phyloP scores from a whole-genome alignment of 257 asterid genomes.

The Jasminum sambac region DNA sequence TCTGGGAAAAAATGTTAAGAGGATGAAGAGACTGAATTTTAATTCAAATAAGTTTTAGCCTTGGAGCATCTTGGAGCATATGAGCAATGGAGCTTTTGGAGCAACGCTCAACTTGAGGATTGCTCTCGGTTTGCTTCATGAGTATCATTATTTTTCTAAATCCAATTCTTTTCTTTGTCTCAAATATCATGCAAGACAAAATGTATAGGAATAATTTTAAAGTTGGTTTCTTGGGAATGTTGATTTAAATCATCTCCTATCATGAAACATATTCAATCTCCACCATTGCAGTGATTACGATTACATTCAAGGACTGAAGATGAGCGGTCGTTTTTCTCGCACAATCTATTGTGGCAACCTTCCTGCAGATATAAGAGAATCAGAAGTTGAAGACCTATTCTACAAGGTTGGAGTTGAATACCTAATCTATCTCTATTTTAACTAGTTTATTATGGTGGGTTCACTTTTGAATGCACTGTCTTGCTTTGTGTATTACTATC shows the following conservation, averaged over 20 bases:
- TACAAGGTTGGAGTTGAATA: slow-evolving; percentile 62
- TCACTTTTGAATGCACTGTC: slow-evolving; percentile 11
- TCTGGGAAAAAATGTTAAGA: slow-evolving; percentile 68
- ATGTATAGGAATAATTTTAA: slow-evolving; percentile 23
- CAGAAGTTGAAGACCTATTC: slow-evolving; percentile 89
- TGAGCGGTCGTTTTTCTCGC: slow-evolving; percentile 98
- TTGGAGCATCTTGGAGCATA: slow-evolving; percentile 94
- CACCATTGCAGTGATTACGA: slow-evolving; percentile 32
- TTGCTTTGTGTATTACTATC: not conserved
- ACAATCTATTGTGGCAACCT: slow-evolving; percentile 94
- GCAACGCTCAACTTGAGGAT: slow-evolving; percentile 95
- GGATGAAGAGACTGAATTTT: slow-evolving; percentile 79
- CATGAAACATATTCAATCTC: slow-evolving; percentile 23
- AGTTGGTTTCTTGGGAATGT: slow-evolving; percentile 23
- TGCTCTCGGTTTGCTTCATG: slow-evolving; percentile 99
- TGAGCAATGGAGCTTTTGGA: slow-evolving; percentile 99
- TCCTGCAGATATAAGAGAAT: slow-evolving; percentile 87
- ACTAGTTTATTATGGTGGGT: not conserved
- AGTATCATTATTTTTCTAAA: slow-evolving; percentile 42
- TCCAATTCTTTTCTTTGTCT: slow-evolving; percentile 29
- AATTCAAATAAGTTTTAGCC: slow-evolving; percentile 62
- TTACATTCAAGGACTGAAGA: slow-evolving; percentile 42
- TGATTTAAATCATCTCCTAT: slow-evolving; percentile 18
- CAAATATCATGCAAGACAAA: slow-evolving; percentile 31
- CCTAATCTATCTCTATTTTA: not conserved